Conservation (phyloP, 139 green algal species). For the Monoraphidium neglectum region DNA sequence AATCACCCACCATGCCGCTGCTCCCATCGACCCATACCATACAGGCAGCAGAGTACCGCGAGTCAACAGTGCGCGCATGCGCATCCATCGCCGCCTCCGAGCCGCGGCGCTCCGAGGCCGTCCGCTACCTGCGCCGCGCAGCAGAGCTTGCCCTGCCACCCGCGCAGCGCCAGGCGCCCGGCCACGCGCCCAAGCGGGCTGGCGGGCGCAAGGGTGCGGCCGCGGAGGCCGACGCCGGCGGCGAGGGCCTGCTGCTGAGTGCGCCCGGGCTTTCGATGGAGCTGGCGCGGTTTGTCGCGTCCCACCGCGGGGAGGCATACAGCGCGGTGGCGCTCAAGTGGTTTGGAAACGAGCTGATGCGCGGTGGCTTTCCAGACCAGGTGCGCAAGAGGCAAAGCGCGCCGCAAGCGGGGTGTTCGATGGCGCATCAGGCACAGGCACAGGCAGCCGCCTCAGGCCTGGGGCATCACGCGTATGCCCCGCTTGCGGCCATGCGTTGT, state of each 20-base stretch:
- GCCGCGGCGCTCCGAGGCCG: conserved; percentile 25
- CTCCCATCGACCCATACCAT: too few species aligned
- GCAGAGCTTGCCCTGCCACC: conserved; percentile 39
- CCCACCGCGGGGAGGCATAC: conserved; percentile 44
- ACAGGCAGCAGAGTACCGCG: conserved; percentile 50
- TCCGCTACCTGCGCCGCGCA: conserved; percentile 53
- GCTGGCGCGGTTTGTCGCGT: conserved; percentile 39
- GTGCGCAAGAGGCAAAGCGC: conserved; percentile 6
- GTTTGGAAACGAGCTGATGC: conserved; percentile 51
- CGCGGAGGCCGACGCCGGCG: background rate
- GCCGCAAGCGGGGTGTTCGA: background rate
- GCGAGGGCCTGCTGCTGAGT: conserved; percentile 1
- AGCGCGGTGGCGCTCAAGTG: conserved; percentile 39
- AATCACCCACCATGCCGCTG: too few species aligned
- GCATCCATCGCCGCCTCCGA: conserved; percentile 30
- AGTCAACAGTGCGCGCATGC: conserved; percentile 41
- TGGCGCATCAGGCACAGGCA: background rate
- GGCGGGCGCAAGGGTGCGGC: background rate
- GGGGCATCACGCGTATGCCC: too few species aligned
- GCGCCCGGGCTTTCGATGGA: conserved; percentile 47
- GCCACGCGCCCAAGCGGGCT: too few species aligned
- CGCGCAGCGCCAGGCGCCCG: background rate
- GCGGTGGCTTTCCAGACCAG: conserved; percentile 33
- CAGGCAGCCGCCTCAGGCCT: background rate
- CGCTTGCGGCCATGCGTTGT: too few species aligned